Base-by-base conservation (phyloP, 768 basidiomycete species). In the Punctularia strigosozonata region DNA sequence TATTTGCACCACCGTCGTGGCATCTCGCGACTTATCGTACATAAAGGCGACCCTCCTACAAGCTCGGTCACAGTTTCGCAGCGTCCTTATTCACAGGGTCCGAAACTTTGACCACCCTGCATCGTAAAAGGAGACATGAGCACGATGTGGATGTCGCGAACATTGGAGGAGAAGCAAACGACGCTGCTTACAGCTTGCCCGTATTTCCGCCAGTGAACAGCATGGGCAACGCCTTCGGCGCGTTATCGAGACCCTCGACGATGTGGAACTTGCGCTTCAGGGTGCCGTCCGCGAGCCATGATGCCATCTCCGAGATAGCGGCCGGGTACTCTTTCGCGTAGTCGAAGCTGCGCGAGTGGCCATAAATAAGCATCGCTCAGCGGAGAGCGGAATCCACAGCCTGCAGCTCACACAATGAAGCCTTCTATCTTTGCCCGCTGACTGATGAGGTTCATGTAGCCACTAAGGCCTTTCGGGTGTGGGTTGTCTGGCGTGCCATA, bases 381-480 rank as follows among this genome's bases (percentile, higher is more conserved):
- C 21, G 18, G 8, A 26, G 23, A 41, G 30, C 25, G 13, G 34
- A 22, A 2, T 31, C 30, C 24, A 21, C 10, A 18, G 37, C 24
- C 26, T 21, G 28, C n/a, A 13, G 54, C 75, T 35, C 51, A 83
- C 79, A 87, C 71, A 48, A 92, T 65, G 60, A 90, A 95, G 6
- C 92, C 92, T 51, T 84, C 65, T 1, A 97, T 75, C 28, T 66
- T 80, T 13, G 84, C 87, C 31, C 89, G 73, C 52, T 82, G 79
- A 0, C 70, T 51, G 46, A 95, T 90, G 39, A 95, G 61, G 40
- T 64, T 75, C 25, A 69, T 46, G 51, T 87, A 89, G 36, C 70
- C 69, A 42, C 71, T 62, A 13, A 92, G 64, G 12, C 84, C 84
- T 43, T 66, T 70, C 2, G 84, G 79, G 43, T 68, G 71, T 1